Percentiles rank a stretch among this genome's conserved stretches.
Conservation (phyloP, 495 filamentous ascomycete species). For the Terfezia claveryi region DNA sequence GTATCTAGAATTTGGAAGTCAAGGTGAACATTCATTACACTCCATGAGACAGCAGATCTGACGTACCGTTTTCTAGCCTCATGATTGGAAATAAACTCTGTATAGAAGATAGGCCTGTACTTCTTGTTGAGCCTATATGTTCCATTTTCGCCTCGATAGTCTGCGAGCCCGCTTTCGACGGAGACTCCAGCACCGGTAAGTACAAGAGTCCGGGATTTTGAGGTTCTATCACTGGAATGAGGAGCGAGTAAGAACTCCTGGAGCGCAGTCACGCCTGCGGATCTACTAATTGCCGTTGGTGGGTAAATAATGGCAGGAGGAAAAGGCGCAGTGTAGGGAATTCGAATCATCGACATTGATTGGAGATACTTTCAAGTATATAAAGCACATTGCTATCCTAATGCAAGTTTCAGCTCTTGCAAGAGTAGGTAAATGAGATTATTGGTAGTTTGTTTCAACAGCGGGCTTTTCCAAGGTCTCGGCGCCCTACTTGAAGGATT, state of each 20-base stretch:
- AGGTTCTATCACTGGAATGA: no score
- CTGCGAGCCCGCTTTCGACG: constrained; percentile 76
- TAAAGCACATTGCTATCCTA: no score
- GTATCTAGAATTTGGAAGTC: constrained; percentile 26
- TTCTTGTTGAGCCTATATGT: constrained; percentile 78
- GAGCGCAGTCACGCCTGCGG: constrained; percentile 22
- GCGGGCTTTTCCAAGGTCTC: no score
- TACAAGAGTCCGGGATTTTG: constrained; percentile 33
- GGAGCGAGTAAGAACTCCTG: no score
- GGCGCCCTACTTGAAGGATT: no score
- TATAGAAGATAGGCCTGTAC: constrained; percentile 80
- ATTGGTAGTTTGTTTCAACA: no score
- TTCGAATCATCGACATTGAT: constrained; percentile 23
- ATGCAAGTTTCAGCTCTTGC: no score
- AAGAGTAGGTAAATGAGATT: no score
- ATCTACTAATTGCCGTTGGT: constrained; percentile 37
- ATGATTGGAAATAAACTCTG: constrained; percentile 65
- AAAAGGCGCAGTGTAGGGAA: constrained; percentile 72
- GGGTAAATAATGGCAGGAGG: constrained; percentile 62
- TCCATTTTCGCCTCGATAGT: constrained; percentile 75
- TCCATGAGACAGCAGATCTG: neutral
- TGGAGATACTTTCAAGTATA: no score
- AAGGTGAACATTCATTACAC: no score
- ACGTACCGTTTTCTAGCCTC: constrained; percentile 53
- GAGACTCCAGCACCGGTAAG: constrained; percentile 85